Percentiles rank a stretch among this genome's conserved stretches.
These are phyloP conservation scores for Pestalotiopsis sp. DNA, from an alignment of 2,329 filamentous ascomycete species.

Conservation along the genomic window DNA sequence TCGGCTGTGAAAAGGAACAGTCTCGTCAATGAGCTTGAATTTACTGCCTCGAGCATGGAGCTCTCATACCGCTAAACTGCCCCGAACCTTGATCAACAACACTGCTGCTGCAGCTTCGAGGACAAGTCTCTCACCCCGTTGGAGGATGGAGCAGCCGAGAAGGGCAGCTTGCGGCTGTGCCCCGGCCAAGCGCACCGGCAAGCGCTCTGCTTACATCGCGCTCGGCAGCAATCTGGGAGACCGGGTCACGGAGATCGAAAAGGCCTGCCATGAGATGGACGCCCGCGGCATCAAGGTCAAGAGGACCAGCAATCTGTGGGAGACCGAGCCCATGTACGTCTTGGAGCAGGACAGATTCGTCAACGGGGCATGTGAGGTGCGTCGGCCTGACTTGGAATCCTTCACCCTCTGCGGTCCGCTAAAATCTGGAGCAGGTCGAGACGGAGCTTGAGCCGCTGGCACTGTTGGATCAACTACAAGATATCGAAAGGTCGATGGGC, in stretches of 20 bases:
- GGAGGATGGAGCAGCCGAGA: slow-evolving; percentile 22
- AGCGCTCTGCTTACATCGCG: slow-evolving; percentile 73
- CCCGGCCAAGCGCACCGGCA: slow-evolving; percentile 20
- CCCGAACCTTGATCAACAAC: neutral
- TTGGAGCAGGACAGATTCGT: slow-evolving; percentile 85
- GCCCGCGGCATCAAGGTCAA: slow-evolving; percentile 71
- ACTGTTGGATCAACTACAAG: slow-evolving; percentile 79
- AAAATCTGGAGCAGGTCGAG: slow-evolving; percentile 64
- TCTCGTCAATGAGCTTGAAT: slow-evolving; percentile 26
- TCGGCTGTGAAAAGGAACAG: neutral
- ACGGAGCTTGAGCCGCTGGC: slow-evolving; percentile 75
- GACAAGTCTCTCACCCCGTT: slow-evolving; percentile 9
- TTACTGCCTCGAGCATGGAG: slow-evolving; percentile 31
- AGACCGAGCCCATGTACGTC: slow-evolving; percentile 97
- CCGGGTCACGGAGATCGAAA: slow-evolving; percentile 81
- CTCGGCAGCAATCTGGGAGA: slow-evolving; percentile 93
- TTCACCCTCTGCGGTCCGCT: slow-evolving; percentile 6
- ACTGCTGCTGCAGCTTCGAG: neutral
- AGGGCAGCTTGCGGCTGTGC: slow-evolving; percentile 28
- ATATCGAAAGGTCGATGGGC: slow-evolving; percentile 79
- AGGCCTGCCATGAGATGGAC: slow-evolving; percentile 79
- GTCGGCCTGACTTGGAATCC: slow-evolving; percentile 34
- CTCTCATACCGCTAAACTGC: slow-evolving; percentile 17
- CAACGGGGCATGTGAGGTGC: slow-evolving; percentile 90
- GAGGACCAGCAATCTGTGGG: slow-evolving; percentile 86